These are phyloP conservation scores for Ogataea paraovalis DNA, from an alignment of 805 yeast species.

Conservation along the genomic window DNA sequence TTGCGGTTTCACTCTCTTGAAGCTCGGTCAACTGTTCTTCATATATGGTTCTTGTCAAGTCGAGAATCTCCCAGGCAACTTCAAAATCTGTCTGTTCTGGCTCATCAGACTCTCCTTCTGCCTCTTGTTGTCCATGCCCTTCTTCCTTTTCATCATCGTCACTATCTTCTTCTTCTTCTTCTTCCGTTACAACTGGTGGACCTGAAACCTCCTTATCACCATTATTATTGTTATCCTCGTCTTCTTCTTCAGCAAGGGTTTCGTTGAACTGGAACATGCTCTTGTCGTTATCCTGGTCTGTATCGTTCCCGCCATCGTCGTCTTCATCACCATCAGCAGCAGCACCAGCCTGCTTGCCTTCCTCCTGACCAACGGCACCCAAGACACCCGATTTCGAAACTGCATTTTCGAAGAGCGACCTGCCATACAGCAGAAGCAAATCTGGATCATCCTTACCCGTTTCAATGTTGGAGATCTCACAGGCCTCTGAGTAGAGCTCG, in stretches of 20 bases:
- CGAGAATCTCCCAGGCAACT: conserved; percentile 84
- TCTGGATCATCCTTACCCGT: conserved; percentile 69
- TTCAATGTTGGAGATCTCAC: conserved; percentile 48
- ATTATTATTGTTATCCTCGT: conserved; percentile 17
- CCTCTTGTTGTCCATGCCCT: conserved; percentile 20
- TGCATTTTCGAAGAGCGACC: conserved; percentile 73
- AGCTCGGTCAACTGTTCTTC: conserved; percentile 39
- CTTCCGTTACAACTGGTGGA: conserved; percentile 15
- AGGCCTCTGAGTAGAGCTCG: conserved; percentile 68
- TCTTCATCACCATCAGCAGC: conserved; percentile 20
- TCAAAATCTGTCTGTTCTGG: conserved; percentile 71
- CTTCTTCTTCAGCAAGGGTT: conserved; percentile 33
- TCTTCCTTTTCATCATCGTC: not conserved
- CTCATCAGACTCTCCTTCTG: conserved; percentile 27
- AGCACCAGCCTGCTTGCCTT: conserved; percentile 10
- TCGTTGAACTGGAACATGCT: conserved; percentile 21
- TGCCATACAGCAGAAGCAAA: conserved; percentile 70
- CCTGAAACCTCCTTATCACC: conserved; percentile 22
- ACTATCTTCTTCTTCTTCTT: conserved; percentile 20
- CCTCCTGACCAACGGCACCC: conserved; percentile 42
- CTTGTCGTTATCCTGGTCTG: conserved; percentile 28
- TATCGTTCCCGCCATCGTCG: conserved; percentile 33
- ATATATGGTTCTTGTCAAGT: conserved; percentile 67
- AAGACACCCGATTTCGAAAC: conserved; percentile 71
- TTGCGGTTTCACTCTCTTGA: conserved; percentile 1